Evolutionary conservation across 2,329 filamentous ascomycete species (phyloP), one percentile per base, ranked within the genome.

Genomic region (Fusarium verrucosum): DNA sequence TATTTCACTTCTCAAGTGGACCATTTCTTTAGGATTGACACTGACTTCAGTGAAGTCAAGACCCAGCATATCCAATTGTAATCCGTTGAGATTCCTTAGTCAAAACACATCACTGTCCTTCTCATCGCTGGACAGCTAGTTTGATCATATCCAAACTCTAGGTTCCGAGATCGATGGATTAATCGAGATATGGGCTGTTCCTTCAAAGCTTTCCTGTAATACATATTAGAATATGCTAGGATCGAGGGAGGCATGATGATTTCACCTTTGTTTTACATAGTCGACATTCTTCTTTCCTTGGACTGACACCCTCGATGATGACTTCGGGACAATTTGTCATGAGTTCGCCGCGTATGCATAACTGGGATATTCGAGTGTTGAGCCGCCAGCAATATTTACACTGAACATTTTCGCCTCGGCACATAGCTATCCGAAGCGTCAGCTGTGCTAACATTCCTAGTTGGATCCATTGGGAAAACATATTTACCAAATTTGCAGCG

Each of bases 381-480:
- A 66, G 36, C 37, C 38, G 35, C 23, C 30, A 52, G 58, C 65
- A 68, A 22, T 59, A 41, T 36, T 54, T 65, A 9, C 66, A 69
- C 28, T 64, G 65, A 40, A 69, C 47, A 20, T 50, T 56, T 16
- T 53, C 62, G 11, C 58, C 66, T 49, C 47, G 43, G 36, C 66
- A 69, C 66, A 69, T 69, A 23, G 8, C 49, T 59, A 4, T 4
- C 28, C 23, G 19, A 16, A 7, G 4, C n/a, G 23, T 64, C 1
- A 64, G 47, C 10, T 25, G n/a, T 11, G 4, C n/a, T 9, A 2
- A 16, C 4, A 16, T 16, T 2, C 6, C 10, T 28, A 7, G 16
- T 20, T 30, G 22, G 14, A 13, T 9, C 17, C 17, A 22, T 19
- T 1, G 2, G 19, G 16, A n/a, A 10, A 16, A 33, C 28, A 22